Evolutionary conservation across 1,284 basidiomycete species (phyloP).

Genomic region (Blastosporella zonata): DNA sequence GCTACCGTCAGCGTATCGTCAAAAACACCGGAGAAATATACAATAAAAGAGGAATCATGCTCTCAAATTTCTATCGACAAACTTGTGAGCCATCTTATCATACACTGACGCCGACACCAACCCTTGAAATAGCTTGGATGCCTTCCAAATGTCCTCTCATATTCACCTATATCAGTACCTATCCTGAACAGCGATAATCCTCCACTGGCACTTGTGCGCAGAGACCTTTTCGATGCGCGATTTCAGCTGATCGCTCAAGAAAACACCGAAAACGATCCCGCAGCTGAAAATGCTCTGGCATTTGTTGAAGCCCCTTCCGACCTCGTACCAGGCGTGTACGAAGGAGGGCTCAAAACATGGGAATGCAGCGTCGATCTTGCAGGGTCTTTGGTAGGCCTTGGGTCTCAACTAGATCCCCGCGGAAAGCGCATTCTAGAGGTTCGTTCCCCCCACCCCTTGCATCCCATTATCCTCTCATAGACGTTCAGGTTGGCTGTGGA

Average conservation of each 20-base stretch:
- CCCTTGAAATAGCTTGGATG: conserved; percentile 40
- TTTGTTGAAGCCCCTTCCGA: conserved; percentile 86
- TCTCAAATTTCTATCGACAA: conserved; percentile 7
- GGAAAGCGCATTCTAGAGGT: conserved; percentile 68
- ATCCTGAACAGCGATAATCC: conserved; percentile 17
- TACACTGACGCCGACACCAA: background rate
- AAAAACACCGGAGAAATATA: background rate
- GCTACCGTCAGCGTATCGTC: background rate
- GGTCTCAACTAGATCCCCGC: conserved; percentile 18
- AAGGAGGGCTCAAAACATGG: conserved; percentile 98
- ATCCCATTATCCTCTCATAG: background rate
- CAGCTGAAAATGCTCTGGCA: conserved; percentile 32
- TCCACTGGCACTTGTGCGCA: conserved; percentile 48
- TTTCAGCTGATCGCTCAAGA: conserved; percentile 81
- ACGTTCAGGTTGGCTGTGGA: conserved; percentile 82
- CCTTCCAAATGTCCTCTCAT: conserved; percentile 58
- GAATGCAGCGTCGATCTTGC: conserved; percentile 92
- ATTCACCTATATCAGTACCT: conserved; percentile 51
- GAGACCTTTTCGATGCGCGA: conserved; percentile 92
- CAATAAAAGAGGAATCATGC: conserved; percentile 2
- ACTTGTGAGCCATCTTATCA: conserved; percentile 10
- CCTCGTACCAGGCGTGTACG: conserved; percentile 89
- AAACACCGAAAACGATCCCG: conserved; percentile 12
- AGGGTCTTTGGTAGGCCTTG: conserved; percentile 44
- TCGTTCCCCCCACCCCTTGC: conserved; percentile 13